Evolutionary conservation across 2,329 filamentous ascomycete species (phyloP), one percentile per base, ranked within the genome.

Genomic region (Fusarium acutatum): DNA sequence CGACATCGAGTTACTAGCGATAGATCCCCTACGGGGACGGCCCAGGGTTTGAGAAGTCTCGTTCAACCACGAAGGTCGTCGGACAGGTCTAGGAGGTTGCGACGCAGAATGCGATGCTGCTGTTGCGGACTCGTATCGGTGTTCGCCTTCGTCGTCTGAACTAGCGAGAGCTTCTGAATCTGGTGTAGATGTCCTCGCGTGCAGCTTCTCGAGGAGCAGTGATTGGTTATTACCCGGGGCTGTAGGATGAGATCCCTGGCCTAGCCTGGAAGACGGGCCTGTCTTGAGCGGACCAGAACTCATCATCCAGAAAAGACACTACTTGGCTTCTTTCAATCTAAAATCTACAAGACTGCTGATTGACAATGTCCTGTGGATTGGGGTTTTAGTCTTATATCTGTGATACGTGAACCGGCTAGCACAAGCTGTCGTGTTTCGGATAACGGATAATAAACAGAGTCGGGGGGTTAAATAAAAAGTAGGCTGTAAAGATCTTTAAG

Each of bases 101-200:
- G 81, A 63, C 49, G 68, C 34, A 34, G 72, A 53, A n/a, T 72
- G 72, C 32, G 68, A 79, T 67, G 80, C 80, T 77, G 82, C 83
- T 77, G 86, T 86, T 72, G 83, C 83, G 77, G 80, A 82, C 64
- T 88, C 89, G 75, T 89, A 86, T 74, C 89, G 87, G 79, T 90
- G 87, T 69, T 97, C 93, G 64, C 86, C 88, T 82, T 99, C 96
- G 81, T 98, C 96, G 81, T 98, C 96, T 18, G 95, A 98, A 75
- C 96, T 98, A 59, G 93, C 95, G 67, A 98, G 86, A 58, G 94
- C 96, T 81, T 98, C 96, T 7, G 95, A 98, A 80, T 98, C 96
- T 28, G 96, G 96, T 3, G 96, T 98, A 13, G 94, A 95, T 60
- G 93, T 93, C 77, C 95, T 90, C 63, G 91, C 88, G 78, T 93